Evolutionary conservation across 768 basidiomycete species (phyloP).

Genomic region (Exidia glandulosa): DNA sequence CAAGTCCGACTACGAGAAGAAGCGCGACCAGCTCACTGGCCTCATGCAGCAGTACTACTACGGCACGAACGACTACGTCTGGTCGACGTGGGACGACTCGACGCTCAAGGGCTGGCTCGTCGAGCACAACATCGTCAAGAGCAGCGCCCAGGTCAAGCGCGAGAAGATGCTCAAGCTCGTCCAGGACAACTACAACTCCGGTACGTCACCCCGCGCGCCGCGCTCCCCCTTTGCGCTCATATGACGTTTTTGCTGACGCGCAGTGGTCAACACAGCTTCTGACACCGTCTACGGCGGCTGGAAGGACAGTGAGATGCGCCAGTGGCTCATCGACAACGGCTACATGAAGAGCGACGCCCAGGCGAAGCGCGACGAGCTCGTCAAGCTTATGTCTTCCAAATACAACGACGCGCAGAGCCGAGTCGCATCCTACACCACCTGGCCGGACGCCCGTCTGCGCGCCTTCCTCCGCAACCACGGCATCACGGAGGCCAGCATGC

Average conservation of each 20-base stretch:
- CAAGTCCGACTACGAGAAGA: constrained; percentile 47
- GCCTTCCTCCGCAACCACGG: constrained; percentile 77
- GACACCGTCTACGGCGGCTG: constrained; percentile 59
- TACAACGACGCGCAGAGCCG: constrained; percentile 37
- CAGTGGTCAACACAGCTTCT: constrained; percentile 14
- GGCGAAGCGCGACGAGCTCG: constrained; percentile 63
- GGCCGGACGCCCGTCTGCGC: constrained; percentile 89
- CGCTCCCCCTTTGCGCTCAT: not conserved
- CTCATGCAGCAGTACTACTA: constrained; percentile 79
- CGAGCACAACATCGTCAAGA: constrained; percentile 59
- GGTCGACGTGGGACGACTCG: constrained; percentile 65
- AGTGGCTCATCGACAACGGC: constrained; percentile 66
- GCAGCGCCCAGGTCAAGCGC: constrained; percentile 48
- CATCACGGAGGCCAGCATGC: constrained; percentile 56
- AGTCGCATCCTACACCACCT: constrained; percentile 61
- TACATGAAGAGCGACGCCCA: constrained; percentile 47
- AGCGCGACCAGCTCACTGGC: constrained; percentile 44
- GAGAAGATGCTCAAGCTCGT: constrained; percentile 74
- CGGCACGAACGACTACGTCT: constrained; percentile 39
- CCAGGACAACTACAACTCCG: constrained; percentile 59
- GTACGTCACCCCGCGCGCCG: not conserved
- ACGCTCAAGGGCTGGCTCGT: constrained; percentile 74
- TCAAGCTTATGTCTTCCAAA: constrained; percentile 63
- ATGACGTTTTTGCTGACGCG: not conserved
- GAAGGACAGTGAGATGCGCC: constrained; percentile 59